Evolutionary conservation across 495 filamentous ascomycete genomes (phyloP).

Genomic region (Trichoderma gamsii): DNA sequence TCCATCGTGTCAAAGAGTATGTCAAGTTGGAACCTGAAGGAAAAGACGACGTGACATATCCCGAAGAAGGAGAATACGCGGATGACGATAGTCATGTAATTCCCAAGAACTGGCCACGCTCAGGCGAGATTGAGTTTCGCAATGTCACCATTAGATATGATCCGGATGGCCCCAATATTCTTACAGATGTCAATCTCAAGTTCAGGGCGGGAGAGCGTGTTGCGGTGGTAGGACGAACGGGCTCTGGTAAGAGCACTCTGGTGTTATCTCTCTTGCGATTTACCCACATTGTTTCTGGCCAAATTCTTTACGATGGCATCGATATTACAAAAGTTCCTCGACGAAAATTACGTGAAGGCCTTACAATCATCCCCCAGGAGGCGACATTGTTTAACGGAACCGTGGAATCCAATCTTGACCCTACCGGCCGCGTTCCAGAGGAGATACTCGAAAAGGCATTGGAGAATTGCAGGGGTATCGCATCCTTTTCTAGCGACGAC

Average conservation of each 20-base stretch:
- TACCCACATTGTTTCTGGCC: constrained; percentile 42
- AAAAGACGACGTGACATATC: constrained; percentile 25
- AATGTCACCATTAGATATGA: constrained; percentile 47
- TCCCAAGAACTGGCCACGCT: constrained; percentile 41
- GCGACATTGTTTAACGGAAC: constrained; percentile 49
- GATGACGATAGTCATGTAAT: constrained; percentile 25
- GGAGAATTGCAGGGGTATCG: constrained; percentile 37
- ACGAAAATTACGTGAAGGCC: constrained; percentile 42
- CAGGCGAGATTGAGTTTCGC: constrained; percentile 44
- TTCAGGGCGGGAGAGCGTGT: constrained; percentile 48
- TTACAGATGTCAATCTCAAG: constrained; percentile 46
- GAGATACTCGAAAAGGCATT: constrained; percentile 38
- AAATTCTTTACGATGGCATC: constrained; percentile 49
- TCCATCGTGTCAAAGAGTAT: constrained; percentile 45
- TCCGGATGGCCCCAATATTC: constrained; percentile 39
- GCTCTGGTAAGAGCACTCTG: constrained; percentile 55
- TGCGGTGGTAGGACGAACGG: constrained; percentile 52
- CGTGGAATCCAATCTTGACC: constrained; percentile 45
- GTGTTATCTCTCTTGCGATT: constrained; percentile 51
- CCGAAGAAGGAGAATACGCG: constrained; percentile 21
- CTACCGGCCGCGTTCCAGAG: constrained; percentile 37
- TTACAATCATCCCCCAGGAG: constrained; percentile 55
- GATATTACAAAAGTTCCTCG: constrained; percentile 44
- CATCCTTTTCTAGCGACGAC: constrained; percentile 30
- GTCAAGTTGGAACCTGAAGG: constrained; percentile 41